A percentile compares a stretch with the other conserved stretches of the same genome.
Evolutionary conservation across 176 grass and related monocot species (phyloP).

Genomic region (Cenchrus purpureus): DNA sequence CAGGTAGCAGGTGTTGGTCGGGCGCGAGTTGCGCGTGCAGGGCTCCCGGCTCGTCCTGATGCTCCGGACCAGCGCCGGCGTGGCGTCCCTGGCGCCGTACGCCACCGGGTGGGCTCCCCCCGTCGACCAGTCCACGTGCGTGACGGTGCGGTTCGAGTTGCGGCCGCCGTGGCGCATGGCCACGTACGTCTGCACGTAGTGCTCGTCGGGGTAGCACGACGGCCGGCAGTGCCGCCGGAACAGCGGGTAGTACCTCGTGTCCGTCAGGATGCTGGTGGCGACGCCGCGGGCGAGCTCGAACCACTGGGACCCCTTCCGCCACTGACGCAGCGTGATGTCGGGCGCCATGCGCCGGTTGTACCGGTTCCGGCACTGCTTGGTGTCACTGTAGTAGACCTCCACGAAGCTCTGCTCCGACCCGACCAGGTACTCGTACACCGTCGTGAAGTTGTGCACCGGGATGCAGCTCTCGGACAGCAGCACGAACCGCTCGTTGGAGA

Average conservation of each 20-base stretch:
- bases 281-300: conserved; percentile 67
- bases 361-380: conserved; percentile 54
- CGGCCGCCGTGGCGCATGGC: conserved; percentile 53
- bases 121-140: conserved; percentile 74
- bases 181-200: conserved; percentile 77
- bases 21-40: conserved; percentile 62
- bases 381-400: conserved; percentile 60
- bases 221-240: conserved; percentile 67
- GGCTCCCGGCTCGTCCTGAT: conserved; percentile 54
- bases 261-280: conserved; percentile 51
- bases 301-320: conserved; percentile 87
- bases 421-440: conserved; percentile 69
- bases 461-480: conserved; percentile 96
- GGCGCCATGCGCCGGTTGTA: conserved; percentile 84
- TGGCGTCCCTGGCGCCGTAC: conserved; percentile 52
- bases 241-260: conserved; percentile 60
- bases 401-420: conserved; percentile 81
- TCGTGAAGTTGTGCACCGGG: conserved; percentile 78
- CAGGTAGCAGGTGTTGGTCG: conserved; percentile 65
- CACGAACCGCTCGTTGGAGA: conserved; percentile 94
- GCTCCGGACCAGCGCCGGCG: conserved; percentile 48
- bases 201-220: conserved; percentile 90
- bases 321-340: conserved; percentile 61
- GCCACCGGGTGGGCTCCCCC: conserved; percentile 68
- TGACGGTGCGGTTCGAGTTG: conserved; percentile 80